These are phyloP conservation scores for Ensete ventricosum DNA, from an alignment of 176 grass and related monocot species.

Conservation along the genomic window DNA sequence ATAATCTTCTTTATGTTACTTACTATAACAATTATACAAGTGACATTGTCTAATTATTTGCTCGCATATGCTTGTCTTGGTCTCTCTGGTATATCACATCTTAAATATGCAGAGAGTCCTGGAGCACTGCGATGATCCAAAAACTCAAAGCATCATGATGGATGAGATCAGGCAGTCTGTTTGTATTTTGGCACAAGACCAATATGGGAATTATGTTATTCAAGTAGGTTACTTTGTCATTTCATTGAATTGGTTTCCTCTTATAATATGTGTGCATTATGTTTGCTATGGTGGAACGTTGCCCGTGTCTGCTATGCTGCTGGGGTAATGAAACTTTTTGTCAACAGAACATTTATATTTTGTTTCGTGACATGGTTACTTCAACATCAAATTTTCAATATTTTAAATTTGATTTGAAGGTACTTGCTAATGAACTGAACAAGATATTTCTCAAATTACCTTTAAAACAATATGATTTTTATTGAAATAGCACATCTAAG, in stretches of 20 bases:
- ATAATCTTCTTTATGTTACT: not conserved
- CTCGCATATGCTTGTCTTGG: not conserved
- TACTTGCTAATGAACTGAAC: too few species aligned
- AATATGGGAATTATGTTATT: conserved; percentile 99
- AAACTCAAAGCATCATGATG: conserved; percentile 83
- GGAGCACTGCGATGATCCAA: conserved; percentile 75
- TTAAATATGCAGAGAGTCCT: conserved; percentile 62
- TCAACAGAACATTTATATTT: too few species aligned
- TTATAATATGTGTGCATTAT: not conserved
- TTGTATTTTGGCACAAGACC: conserved; percentile 67
- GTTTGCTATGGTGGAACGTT: too few species aligned
- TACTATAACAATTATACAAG: not conserved
- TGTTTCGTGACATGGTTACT: too few species aligned
- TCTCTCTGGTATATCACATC: not conserved
- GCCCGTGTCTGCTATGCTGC: not conserved
- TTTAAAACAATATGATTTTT: too few species aligned
- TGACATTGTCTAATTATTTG: not conserved
- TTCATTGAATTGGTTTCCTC: not conserved
- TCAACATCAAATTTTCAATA: too few species aligned
- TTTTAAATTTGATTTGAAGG: too few species aligned
- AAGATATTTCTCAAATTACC: too few species aligned
- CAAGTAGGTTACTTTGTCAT: conserved; percentile 44
- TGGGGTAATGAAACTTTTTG: too few species aligned
- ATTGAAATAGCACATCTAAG: too few species aligned
- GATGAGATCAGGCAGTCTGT: conserved; percentile 81